Evolutionary conservation across 139 green algal genomes (phyloP).

Genomic region (Chlorella sp.): DNA sequence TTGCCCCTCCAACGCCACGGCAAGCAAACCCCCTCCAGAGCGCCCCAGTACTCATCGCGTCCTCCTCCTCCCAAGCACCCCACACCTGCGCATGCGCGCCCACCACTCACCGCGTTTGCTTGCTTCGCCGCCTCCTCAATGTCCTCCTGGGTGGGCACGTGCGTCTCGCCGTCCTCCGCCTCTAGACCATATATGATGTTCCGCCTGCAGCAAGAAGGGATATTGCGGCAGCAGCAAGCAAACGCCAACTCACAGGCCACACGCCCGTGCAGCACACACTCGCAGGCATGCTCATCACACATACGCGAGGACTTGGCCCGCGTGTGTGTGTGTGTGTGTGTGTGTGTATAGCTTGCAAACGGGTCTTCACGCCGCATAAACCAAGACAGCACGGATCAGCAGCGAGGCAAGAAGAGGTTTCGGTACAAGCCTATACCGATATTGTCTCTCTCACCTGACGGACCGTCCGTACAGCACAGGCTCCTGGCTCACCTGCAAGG

Average conservation of each 20-base stretch:
- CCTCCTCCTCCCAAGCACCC: conserved; percentile 50
- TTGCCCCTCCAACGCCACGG: neutral
- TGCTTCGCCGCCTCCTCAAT: conserved; percentile 54
- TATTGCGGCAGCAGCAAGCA: no score
- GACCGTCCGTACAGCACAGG: conserved; percentile 76
- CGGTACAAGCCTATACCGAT: no score
- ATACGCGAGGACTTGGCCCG: no score
- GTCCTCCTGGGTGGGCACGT: conserved; percentile 34
- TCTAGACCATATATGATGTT: conserved; percentile 42
- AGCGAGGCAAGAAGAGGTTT: no score
- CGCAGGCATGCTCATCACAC: no score
- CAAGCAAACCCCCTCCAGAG: conserved; percentile 16
- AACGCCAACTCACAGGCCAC: no score
- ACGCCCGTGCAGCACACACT: no score
- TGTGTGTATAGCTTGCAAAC: no score
- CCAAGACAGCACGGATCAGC: no score
- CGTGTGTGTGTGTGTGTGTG: no score
- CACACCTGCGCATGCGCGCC: no score
- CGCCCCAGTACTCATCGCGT: conserved; percentile 73
- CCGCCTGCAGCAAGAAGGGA: conserved; percentile 9
- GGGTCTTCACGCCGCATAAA: no score
- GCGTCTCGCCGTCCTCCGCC: conserved; percentile 9
- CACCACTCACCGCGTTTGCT: conserved; percentile 49
- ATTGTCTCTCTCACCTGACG: conserved; percentile 32
- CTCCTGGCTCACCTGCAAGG: conserved; percentile 65